Base-by-base conservation (phyloP, 164 flowering plant species). In the Litsea cubeba region DNA sequence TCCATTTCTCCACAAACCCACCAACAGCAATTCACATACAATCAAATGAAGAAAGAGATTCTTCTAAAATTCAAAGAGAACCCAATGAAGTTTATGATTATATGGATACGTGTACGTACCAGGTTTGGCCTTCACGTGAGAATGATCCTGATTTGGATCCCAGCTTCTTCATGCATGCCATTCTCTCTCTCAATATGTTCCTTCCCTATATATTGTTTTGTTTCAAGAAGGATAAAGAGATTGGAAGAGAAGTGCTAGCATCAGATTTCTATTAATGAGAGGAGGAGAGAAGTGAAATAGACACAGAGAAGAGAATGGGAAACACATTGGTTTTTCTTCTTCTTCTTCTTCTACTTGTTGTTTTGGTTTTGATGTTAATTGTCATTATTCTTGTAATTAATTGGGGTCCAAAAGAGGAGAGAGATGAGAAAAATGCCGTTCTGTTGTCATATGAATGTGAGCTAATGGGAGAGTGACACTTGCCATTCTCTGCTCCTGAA, bases 131-230 rank as follows among this genome's bases (percentile, higher is more conserved):
- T 32, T 87, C 79, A 26, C 85, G 89, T 68, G 76, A 81, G 72
- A 89, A 89, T 23, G 74, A 78, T 68, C 86, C 91, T 50, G 93
- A 74, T 78, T 87, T 89, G 64, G 88, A 85, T 25, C 93, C 93
- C 75, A 87, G 75, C 80, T 79, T 87, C 86, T 83, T 76, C 86
- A 83, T 76, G 81, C 80, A 86, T 32, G 87, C 89, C 92, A 89
- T 87, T 50, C 17, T 66, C 20, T 23, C n/a, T 26, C n/a, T 32
- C 46, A 17, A 11, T 66, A 8, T 66, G 11, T 8, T 30, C 18
- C 35, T 65, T 26, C 26, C 15, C 26, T 25, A 5, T 14, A 4
- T 15, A 15, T 26, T 26, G 28, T 30, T 30, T 28, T 66, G 12
- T 12, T 22, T 22, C 15, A 12, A 24, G 28, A 63, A 12, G 28